These are phyloP conservation scores for Clavariopsis aquatica DNA, from an alignment of 495 filamentous ascomycete genomes.

Conservation along the genomic window DNA sequence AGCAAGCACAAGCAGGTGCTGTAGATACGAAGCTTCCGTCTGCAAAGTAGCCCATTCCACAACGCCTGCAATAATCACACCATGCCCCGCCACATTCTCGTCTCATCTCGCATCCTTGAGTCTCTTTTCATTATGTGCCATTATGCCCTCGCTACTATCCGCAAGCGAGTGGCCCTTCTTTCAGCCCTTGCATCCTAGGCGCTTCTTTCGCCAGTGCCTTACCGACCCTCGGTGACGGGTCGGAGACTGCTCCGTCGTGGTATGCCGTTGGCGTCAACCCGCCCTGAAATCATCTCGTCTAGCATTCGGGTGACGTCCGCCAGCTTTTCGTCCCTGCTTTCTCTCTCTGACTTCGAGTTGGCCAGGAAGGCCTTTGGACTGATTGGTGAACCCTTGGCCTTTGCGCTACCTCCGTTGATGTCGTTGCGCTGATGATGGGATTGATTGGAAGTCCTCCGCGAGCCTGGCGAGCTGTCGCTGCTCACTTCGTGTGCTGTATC, in stretches of 20 bases:
- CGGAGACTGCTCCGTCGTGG: conserved; percentile 32
- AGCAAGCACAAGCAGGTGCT: too few species aligned
- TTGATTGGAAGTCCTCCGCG: conserved; percentile 38
- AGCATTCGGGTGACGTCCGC: conserved; percentile 88
- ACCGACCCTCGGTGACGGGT: conserved; percentile 24
- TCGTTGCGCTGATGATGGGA: conserved; percentile 43
- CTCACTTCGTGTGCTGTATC: conserved; percentile 71
- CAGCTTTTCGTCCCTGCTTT: conserved; percentile 49
- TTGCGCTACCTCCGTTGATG: conserved; percentile 42
- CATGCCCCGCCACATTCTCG: neutral
- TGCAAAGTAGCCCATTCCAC: neutral
- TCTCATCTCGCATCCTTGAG: neutral
- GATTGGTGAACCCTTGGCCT: conserved; percentile 31
- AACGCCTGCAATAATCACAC: neutral
- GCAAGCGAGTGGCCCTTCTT: too few species aligned
- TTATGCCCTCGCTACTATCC: conserved; percentile 9
- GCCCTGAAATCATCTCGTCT: conserved; percentile 91
- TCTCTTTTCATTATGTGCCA: conserved; percentile 10
- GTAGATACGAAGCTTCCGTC: conserved; percentile 1
- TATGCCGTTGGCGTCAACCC: conserved; percentile 52
- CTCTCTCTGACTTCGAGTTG: conserved; percentile 55
- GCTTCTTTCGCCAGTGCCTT: neutral
- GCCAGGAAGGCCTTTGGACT: conserved; percentile 27
- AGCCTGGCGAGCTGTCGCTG: conserved; percentile 46
- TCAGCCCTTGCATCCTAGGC: conserved; percentile 28